Evolutionary conservation across 1,139 yeast species (phyloP), one percentile per base, ranked within the genome.

Genomic region (Yamadazyma pseudoaaseri): DNA sequence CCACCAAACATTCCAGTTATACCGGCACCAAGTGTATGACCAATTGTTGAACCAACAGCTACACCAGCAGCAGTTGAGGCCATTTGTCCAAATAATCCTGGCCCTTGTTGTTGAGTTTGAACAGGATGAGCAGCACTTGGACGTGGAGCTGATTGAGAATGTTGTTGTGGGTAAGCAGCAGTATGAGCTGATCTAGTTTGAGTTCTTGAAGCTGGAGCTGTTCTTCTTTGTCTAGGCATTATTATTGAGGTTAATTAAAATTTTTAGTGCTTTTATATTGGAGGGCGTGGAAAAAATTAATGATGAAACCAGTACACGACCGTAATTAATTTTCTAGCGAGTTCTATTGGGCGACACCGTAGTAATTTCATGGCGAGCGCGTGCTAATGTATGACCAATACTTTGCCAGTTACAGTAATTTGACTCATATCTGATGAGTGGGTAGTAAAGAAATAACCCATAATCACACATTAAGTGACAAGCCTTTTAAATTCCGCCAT

Each of bases 11-110:
- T 65, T 34, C 87, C 73, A 35, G 95, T 80, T 51, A 92, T 70
- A 52, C 97, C 97, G 39, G 95, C 95, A 65, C 97, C 97, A 43
- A 92, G 51, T 32, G 97, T 87, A 73, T 92, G 98, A 42, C 98
- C 98, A 41, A 90, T 81, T 44, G 97, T 82, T 37, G 96, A 86
- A 54, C 98, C 98, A 39, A 92, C 97, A 34, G 97, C 98, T 24
- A 92, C 98, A 78, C 98, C 98, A 35, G 97, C 98, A 41, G 98
- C 98, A 36, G 98, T 92, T 29, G 95, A 75, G 20, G 97, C 97
- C 97, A 92, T 92, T 66, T 92, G 96, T 41, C 94, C 86, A 56
- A 92, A 90, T 59, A 92, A 57, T 50, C 97, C 97, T 34, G 98
- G 97, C 20, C 60, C 62, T 47, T 54, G 60, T 16, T 51, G 45